Percentiles rank a stretch among this genome's conserved stretches.
Conservation (phyloP, 176 grass and related monocot genomes). For the Saccharum officinarum region DNA sequence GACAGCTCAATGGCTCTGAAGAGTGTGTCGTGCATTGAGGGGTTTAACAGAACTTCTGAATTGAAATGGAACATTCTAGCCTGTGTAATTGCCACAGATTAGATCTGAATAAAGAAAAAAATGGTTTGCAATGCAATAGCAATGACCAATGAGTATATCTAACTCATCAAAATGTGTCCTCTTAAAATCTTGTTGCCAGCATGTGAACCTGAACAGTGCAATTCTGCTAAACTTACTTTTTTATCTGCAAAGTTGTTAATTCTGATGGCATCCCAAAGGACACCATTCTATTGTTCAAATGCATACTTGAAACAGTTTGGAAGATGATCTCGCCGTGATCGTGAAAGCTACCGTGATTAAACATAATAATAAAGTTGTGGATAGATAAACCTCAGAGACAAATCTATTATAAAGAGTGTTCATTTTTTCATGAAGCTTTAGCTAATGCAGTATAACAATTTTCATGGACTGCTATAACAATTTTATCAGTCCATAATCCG, state of each 20-base stretch:
- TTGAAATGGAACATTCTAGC: slow-evolving; percentile 89
- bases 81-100: slow-evolving; percentile 51
- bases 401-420: neutral
- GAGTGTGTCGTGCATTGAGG: slow-evolving; percentile 60
- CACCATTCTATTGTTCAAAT: neutral
- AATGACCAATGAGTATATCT: neutral
- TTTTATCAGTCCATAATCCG: neutral
- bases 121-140: slow-evolving; percentile 10
- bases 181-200: neutral
- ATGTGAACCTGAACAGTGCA: neutral
- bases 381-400: neutral
- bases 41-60: slow-evolving; percentile 68
- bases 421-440: neutral
- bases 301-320: neutral
- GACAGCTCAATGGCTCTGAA: slow-evolving; percentile 80
- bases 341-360: neutral
- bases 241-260: slow-evolving; percentile 1
- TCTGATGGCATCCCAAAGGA: neutral
- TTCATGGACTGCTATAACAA: slow-evolving; percentile 9
- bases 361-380: neutral
- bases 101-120: slow-evolving; percentile 33
- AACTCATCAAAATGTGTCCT: neutral
- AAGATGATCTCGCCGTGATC: neutral
- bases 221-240: neutral
- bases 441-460: neutral